Percentiles rank a stretch among this genome's conserved stretches.
These are phyloP conservation scores for Hydrangea macrophylla DNA, from an alignment of 148 eudicot genomes.

Conservation along the genomic window DNA sequence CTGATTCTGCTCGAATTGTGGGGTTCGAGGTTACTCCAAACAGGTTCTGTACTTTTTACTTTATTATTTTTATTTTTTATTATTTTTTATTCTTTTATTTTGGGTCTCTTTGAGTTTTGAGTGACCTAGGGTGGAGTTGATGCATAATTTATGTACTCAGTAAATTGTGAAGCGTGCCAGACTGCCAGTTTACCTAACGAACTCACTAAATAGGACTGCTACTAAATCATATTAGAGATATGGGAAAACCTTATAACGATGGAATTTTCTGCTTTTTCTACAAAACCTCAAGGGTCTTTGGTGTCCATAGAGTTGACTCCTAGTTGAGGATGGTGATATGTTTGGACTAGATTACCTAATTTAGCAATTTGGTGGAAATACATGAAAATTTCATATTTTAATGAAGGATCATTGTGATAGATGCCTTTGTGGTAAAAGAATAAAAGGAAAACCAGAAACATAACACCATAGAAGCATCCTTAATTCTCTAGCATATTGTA, in stretches of 20 bases:
- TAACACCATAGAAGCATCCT: background rate
- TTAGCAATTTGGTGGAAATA: background rate
- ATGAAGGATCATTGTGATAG: background rate
- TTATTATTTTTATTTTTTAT: background rate
- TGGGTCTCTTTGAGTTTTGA: too few species aligned
- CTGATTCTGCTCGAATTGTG: constrained; percentile 57
- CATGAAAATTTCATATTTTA: background rate
- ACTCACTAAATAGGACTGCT: background rate
- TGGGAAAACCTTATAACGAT: background rate
- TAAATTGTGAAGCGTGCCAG: background rate
- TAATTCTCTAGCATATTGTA: background rate
- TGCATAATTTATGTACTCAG: background rate
- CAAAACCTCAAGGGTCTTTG: background rate
- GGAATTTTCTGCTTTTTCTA: background rate
- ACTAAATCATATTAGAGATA: background rate
- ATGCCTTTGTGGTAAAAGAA: background rate
- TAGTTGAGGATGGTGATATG: background rate
- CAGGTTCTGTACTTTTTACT: constrained; percentile 33
- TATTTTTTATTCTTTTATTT: too few species aligned
- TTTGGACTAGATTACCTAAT: background rate
- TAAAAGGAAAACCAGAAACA: background rate
- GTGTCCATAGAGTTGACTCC: background rate
- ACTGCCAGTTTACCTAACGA: background rate
- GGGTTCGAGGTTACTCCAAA: constrained; percentile 56
- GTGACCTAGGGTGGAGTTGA: background rate